Conservation (phyloP, 2,329 filamentous ascomycete genomes). For the Penicillium janthinellum region DNA sequence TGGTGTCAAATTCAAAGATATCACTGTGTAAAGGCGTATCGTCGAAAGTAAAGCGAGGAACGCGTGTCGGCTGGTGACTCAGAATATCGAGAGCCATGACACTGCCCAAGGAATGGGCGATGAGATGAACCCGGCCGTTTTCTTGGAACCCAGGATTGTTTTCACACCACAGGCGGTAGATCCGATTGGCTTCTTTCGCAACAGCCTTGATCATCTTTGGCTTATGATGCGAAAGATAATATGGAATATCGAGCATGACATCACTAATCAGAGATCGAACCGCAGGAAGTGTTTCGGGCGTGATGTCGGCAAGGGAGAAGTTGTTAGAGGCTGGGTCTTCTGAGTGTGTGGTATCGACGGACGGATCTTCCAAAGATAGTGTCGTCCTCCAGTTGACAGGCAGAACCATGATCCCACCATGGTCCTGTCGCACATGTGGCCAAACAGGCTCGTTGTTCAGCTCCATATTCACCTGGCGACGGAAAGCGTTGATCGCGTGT, state of each 20-base stretch:
- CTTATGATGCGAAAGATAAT: conserved; percentile 96
- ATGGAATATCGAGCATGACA: conserved; percentile 97
- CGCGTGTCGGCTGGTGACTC: conserved; percentile 78
- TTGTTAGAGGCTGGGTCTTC: conserved; percentile 62
- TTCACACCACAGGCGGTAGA: conserved; percentile 92
- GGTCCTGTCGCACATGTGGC: conserved; percentile 70
- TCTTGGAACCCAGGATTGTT: conserved; percentile 88
- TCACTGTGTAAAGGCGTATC: conserved; percentile 48
- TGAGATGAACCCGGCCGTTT: conserved; percentile 81
- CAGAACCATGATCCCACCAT: conserved; percentile 89
- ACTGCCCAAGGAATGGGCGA: conserved; percentile 90
- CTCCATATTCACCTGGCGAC: conserved; percentile 83
- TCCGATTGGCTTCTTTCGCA: conserved; percentile 85
- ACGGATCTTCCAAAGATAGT: conserved; percentile 81
- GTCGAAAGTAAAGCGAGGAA: conserved; percentile 54
- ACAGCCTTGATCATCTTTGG: conserved; percentile 90
- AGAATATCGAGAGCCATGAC: conserved; percentile 93
- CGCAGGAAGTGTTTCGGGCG: conserved; percentile 83
- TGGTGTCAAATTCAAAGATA: conserved; percentile 89
- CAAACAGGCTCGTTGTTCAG: conserved; percentile 74
- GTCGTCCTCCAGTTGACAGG: conserved; percentile 93
- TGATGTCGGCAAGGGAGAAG: conserved; percentile 82
- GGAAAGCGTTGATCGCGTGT: conserved; percentile 88
- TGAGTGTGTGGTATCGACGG: conserved; percentile 54
- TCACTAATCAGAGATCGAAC: conserved; percentile 94